Evolutionary conservation across 202 grass and related monocot genomes (phyloP), one percentile per base, ranked within the genome.

Genomic region (Setaria viridis): DNA sequence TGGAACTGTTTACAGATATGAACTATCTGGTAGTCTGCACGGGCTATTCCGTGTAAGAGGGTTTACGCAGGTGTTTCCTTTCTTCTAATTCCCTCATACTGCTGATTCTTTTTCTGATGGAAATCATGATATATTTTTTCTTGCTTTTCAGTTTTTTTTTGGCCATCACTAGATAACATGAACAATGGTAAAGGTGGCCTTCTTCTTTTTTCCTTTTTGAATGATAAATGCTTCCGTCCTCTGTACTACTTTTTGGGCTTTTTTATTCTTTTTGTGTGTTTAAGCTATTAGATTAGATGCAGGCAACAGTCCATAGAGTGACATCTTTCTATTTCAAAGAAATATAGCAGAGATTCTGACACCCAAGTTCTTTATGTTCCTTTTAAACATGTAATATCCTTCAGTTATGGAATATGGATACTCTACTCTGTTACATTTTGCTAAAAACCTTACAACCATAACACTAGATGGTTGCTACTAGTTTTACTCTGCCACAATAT

Each of bases 1-100:
- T 77, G 96, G 96, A 78, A 99, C 96, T 74, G 96, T 99, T 34
- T 99, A 99, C 85, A 88, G 96, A 89, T 99, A 99, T 81, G 96
- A 99, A 75, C 68, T 99, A 7, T 99, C 96, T 84, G 96, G 96
- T 72, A 95, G 88, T 88, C 75, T 99, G 80, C 93, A 99, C 39
- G 93, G 96, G 77, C 87, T 96, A 10, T 99, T 99, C 91, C 91
- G 96, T 43, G 96, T 96, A 33, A 91, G 96, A 92, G 96, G 96
- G 70, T 99, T 99, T 78, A 99, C 96, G 81, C 93, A 99, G 96
- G 96, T 99, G 67, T 16, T 47, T 73, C 12, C 9, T 16, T 56
- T 60, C 63, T 86, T 76, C 45, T 49, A 7, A 6, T 87, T 55
- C 20, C 57, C 11, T 72, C 21, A 55, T 77, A 45, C 5, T 2